Conservation (phyloP, 768 basidiomycete genomes). For the Xerocomellus chrysenteron region DNA sequence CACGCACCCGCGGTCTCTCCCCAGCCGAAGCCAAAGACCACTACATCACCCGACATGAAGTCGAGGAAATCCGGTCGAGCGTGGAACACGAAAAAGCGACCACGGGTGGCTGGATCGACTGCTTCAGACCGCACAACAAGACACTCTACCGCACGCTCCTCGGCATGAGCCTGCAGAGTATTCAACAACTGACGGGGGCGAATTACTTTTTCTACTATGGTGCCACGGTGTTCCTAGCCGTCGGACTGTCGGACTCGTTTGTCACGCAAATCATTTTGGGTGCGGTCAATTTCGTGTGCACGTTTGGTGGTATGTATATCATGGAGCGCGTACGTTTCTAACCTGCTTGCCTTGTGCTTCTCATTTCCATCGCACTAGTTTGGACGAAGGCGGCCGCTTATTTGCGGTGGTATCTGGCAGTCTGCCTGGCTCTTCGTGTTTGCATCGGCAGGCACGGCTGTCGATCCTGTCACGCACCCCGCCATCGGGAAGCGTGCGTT, state of each 20-base stretch:
- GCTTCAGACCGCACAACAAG: slow-evolving; percentile 19
- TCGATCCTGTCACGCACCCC: slow-evolving; percentile 35
- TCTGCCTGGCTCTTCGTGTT: slow-evolving; percentile 70
- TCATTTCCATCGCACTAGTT: slow-evolving; percentile 33
- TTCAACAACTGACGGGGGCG: slow-evolving; percentile 72
- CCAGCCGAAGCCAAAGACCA: background rate
- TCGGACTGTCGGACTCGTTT: slow-evolving; percentile 66
- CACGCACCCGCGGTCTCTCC: slow-evolving; percentile 49
- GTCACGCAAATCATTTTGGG: slow-evolving; percentile 78
- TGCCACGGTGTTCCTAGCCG: slow-evolving; percentile 64
- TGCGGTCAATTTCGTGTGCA: slow-evolving; percentile 68
- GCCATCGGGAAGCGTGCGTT: slow-evolving; percentile 53
- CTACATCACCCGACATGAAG: slow-evolving; percentile 42
- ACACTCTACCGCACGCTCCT: slow-evolving; percentile 46
- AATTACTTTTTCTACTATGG: slow-evolving; percentile 44
- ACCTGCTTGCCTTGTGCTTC: background rate
- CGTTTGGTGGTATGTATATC: slow-evolving; percentile 70
- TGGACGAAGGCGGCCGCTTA: slow-evolving; percentile 63
- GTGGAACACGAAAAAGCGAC: slow-evolving; percentile 34
- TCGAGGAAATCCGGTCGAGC: slow-evolving; percentile 54
- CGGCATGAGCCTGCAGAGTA: slow-evolving; percentile 63
- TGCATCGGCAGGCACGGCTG: slow-evolving; percentile 33
- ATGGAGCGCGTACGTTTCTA: slow-evolving; percentile 48
- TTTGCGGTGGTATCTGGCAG: slow-evolving; percentile 71
- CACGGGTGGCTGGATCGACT: slow-evolving; percentile 60